These are phyloP conservation scores for Solanum peruvianum DNA, from an alignment of 257 asterid species.

Conservation along the genomic window DNA sequence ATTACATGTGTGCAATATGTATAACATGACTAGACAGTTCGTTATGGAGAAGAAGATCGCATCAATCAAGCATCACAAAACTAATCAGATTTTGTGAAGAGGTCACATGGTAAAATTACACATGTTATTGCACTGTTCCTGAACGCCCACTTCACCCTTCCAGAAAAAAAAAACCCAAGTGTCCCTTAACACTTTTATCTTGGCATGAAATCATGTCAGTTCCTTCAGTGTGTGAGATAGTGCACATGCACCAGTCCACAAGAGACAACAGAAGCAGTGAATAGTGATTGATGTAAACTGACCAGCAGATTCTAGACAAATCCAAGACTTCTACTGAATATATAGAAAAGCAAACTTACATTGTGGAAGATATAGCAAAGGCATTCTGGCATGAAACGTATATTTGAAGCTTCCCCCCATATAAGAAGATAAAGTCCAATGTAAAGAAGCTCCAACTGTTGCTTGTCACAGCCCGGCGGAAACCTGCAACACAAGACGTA, in stretches of 20 bases:
- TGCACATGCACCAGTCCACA: not conserved
- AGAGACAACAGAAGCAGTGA: not conserved
- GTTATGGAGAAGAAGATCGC: not conserved
- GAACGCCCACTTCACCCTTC: not conserved
- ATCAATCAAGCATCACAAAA: not conserved
- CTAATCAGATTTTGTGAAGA: not conserved
- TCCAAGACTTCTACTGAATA: not conserved
- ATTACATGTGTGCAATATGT: not conserved
- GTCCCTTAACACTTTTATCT: not conserved
- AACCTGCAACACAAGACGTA: constrained; percentile 32
- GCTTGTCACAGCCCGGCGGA: constrained; percentile 48
- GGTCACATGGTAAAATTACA: not conserved
- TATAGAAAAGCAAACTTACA: constrained; percentile 36
- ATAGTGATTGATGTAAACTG: not conserved
- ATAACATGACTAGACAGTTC: not conserved
- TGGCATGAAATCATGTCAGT: not conserved
- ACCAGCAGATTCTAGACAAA: not conserved
- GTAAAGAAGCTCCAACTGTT: constrained; percentile 86
- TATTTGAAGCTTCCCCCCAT: constrained; percentile 99
- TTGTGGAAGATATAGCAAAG: constrained; percentile 88
- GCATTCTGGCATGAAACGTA: constrained; percentile 99
- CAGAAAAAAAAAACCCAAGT: not conserved
- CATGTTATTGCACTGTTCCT: not conserved
- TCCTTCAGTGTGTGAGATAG: not conserved
- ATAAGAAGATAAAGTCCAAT: constrained; percentile 92